phyloP scores from a whole-genome alignment of 2,329 filamentous ascomycete genomes.

The Penicillium rolfsii region DNA sequence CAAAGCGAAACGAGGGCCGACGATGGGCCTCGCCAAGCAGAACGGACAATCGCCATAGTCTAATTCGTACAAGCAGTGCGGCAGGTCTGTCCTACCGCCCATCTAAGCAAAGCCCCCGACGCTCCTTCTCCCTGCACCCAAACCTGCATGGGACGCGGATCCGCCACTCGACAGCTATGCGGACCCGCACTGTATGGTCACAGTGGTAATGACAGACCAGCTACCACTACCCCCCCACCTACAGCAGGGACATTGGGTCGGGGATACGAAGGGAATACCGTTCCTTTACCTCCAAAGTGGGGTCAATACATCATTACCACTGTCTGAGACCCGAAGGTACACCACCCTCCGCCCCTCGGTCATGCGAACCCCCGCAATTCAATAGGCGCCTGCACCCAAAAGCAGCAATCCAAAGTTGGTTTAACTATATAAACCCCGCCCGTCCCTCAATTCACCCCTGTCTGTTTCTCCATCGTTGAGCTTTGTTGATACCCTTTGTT shows the following conservation, averaged over 20 bases:
- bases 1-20: not conserved
- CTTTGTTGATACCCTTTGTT: constrained; percentile 3
- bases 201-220: not conserved
- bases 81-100: too few relatives aligned
- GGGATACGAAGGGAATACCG: too few relatives aligned
- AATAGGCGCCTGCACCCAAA: not conserved
- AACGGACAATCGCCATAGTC: too few relatives aligned
- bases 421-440: not conserved
- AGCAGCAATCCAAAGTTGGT: not conserved
- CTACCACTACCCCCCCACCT: too few relatives aligned
- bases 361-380: not conserved
- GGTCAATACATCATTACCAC: not conserved
- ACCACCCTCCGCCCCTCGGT: not conserved
- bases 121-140: not conserved
- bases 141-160: not conserved
- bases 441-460: not conserved
- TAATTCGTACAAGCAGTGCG: not conserved
- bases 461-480: not conserved
- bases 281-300: not conserved
- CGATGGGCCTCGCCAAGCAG: not conserved
- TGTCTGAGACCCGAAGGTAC: not conserved
- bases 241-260: too few relatives aligned
- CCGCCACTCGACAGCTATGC: not conserved
- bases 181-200: not conserved
- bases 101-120: too few relatives aligned